phyloP scores from a whole-genome alignment of 495 filamentous ascomycete genomes.

The Penicillium canariense region DNA sequence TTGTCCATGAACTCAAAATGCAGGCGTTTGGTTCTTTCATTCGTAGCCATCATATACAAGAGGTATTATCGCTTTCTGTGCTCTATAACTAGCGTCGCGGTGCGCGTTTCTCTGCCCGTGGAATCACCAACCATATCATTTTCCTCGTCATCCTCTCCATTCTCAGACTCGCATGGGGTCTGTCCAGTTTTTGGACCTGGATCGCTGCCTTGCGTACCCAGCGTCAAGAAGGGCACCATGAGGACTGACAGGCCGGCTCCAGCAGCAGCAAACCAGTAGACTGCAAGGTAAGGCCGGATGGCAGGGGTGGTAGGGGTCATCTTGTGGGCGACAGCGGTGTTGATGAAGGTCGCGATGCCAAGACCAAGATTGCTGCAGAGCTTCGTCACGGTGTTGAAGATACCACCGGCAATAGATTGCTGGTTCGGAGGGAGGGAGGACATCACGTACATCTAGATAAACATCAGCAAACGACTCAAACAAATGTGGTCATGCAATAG shows the following conservation, averaged over 20 bases:
- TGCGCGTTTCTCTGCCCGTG: neutral
- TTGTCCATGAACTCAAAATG: too few species aligned
- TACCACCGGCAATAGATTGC: constrained; percentile 38
- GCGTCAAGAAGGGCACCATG: constrained; percentile 32
- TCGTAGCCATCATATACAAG: neutral
- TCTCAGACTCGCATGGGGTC: neutral
- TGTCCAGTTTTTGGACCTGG: neutral
- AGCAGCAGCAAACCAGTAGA: constrained; percentile 34
- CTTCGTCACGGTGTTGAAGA: constrained; percentile 40
- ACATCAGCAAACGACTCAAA: constrained; percentile 1
- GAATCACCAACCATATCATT: neutral
- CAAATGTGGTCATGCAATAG: neutral
- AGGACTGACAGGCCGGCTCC: constrained; percentile 27
- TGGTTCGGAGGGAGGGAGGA: constrained; percentile 31
- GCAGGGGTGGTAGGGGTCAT: constrained; percentile 18
- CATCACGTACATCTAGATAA: constrained; percentile 38
- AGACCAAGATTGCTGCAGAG: constrained; percentile 33
- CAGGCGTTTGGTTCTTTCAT: neutral
- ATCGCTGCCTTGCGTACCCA: constrained; percentile 29
- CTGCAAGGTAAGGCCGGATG: constrained; percentile 28
- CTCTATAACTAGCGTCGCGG: constrained; percentile 1
- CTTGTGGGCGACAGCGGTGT: constrained; percentile 18
- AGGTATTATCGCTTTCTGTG: neutral
- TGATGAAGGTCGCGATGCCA: constrained; percentile 32
- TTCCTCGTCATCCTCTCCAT: neutral